Conservation (phyloP, 768 basidiomycete species). For the Lanmaoa pseudosensibilis region DNA sequence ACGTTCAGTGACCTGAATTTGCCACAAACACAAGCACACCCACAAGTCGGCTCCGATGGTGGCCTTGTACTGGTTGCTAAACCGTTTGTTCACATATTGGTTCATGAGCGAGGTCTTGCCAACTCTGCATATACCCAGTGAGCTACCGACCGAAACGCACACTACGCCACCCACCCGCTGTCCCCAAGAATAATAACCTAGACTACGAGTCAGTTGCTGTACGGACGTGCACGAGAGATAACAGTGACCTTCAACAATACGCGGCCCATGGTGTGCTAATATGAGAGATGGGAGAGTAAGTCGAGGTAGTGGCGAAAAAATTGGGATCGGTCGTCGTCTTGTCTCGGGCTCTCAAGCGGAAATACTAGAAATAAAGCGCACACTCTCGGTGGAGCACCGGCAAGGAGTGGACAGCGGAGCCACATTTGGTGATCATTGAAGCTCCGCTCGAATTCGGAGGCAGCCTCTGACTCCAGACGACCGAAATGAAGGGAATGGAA, state of each 20-base stretch:
- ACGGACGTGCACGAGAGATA: background rate
- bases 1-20: constrained; percentile 5
- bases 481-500: background rate
- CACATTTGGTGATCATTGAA: constrained; percentile 22
- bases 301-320: background rate
- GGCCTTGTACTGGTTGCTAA: constrained; percentile 99
- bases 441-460: constrained; percentile 26
- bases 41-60: constrained; percentile 98
- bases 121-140: constrained; percentile 53
- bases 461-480: background rate
- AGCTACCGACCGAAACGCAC: constrained; percentile 7
- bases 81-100: constrained; percentile 99
- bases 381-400: constrained; percentile 21
- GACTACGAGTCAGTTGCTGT: constrained; percentile 9
- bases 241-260: constrained; percentile 75
- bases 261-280: constrained; percentile 62
- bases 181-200: constrained; percentile 99
- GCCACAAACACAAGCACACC: constrained; percentile 34
- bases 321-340: constrained; percentile 3
- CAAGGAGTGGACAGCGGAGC: constrained; percentile 7
- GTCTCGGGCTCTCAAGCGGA: constrained; percentile 7
- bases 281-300: background rate
- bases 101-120: constrained; percentile 99
- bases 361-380: constrained; percentile 6
- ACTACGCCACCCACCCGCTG: constrained; percentile 66